These are phyloP conservation scores for Ogataea glucozyma DNA, from an alignment of 805 yeast species.

Conservation along the genomic window DNA sequence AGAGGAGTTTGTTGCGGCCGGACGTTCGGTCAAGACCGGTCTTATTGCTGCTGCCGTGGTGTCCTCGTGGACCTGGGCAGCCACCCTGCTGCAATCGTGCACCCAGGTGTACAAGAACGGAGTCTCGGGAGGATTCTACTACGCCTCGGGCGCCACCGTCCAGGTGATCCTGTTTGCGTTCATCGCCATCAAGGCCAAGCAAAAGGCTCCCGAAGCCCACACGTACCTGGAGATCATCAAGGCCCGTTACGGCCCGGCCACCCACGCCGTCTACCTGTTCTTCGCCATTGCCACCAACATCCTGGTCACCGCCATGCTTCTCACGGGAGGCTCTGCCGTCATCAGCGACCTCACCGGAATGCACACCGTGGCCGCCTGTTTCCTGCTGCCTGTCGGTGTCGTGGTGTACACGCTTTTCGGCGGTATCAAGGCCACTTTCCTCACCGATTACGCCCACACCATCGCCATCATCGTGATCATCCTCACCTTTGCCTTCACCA, in stretches of 20 bases:
- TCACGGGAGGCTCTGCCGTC: slow-evolving; percentile 89
- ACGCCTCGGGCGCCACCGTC: slow-evolving; percentile 90
- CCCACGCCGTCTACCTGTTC: slow-evolving; percentile 70
- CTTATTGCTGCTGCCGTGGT: slow-evolving; percentile 89
- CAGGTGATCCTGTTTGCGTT: slow-evolving; percentile 87
- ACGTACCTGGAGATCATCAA: slow-evolving; percentile 84
- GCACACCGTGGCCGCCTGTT: slow-evolving; percentile 77
- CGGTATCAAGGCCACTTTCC: slow-evolving; percentile 79
- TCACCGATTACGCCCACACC: slow-evolving; percentile 81
- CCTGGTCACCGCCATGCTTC: slow-evolving; percentile 87
- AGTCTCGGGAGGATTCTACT: slow-evolving; percentile 64
- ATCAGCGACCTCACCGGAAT: slow-evolving; percentile 77
- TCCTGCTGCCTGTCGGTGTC: slow-evolving; percentile 80
- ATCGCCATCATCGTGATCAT: slow-evolving; percentile 76
- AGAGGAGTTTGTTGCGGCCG: slow-evolving; percentile 93
- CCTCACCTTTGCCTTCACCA: slow-evolving; percentile 76
- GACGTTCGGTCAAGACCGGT: slow-evolving; percentile 83
- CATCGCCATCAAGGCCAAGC: slow-evolving; percentile 84
- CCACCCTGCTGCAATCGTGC: slow-evolving; percentile 71
- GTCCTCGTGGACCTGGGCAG: slow-evolving; percentile 91
- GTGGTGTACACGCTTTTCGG: slow-evolving; percentile 75
- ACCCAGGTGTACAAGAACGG: slow-evolving; percentile 81
- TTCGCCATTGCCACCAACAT: slow-evolving; percentile 88
- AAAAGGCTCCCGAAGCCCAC: slow-evolving; percentile 88
- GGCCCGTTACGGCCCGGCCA: slow-evolving; percentile 74